Evolutionary conservation across 768 basidiomycete species (phyloP).

Genomic region (Tephrocybe rancida): DNA sequence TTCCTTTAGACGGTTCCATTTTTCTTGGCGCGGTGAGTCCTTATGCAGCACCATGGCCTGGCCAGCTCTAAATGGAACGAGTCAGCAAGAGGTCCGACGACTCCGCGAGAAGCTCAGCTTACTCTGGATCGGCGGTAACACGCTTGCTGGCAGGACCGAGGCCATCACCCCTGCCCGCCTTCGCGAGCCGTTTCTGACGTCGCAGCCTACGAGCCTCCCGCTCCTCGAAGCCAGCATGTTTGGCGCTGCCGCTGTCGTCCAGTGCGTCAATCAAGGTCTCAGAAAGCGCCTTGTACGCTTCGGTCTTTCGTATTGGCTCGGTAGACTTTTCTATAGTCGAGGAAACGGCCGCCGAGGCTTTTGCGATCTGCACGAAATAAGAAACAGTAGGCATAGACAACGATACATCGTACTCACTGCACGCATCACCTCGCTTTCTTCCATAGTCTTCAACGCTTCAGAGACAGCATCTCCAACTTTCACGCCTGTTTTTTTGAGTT

Average conservation of each 20-base stretch:
- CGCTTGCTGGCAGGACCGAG: conserved; percentile 49
- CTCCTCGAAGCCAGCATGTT: conserved; percentile 96
- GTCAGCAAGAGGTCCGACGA: neutral
- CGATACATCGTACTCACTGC: conserved; percentile 49
- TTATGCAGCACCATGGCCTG: conserved; percentile 83
- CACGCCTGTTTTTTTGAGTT: conserved; percentile 85
- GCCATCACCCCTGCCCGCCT: conserved; percentile 76
- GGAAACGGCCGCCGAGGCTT: conserved; percentile 85
- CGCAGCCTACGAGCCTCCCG: conserved; percentile 86
- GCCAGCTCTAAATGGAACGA: conserved; percentile 68
- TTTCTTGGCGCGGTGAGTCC: conserved; percentile 75
- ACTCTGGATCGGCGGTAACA: conserved; percentile 81
- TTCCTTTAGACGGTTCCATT: conserved; percentile 80
- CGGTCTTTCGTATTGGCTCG: conserved; percentile 96
- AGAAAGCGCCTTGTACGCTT: conserved; percentile 88
- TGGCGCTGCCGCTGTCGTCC: conserved; percentile 91
- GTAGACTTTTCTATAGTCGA: conserved; percentile 86
- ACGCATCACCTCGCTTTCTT: conserved; percentile 92
- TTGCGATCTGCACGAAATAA: conserved; percentile 61
- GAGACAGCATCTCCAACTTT: conserved; percentile 93
- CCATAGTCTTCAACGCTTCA: conserved; percentile 90
- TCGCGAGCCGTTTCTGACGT: conserved; percentile 78
- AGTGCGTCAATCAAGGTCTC: conserved; percentile 91
- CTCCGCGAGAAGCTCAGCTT: conserved; percentile 30
- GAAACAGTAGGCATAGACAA: neutral